A percentile compares a stretch with the other conserved stretches of the same genome.
Conservation (phyloP, 179 eudicot species). For the Silene noctiflora region DNA sequence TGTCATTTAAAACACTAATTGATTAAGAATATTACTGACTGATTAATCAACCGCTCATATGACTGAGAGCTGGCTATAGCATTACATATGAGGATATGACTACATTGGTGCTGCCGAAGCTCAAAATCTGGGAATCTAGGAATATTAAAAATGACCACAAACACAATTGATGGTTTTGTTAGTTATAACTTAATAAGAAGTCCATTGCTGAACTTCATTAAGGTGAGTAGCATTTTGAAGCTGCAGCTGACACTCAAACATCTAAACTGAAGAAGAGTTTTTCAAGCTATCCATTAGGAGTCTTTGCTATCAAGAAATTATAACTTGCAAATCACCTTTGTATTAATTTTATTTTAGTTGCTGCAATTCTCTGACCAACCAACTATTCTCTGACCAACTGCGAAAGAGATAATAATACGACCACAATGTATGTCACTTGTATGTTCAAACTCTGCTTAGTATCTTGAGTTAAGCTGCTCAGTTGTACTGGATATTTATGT, state of each 20-base stretch:
- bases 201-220: not conserved
- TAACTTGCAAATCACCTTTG: not conserved
- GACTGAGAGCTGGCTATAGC: no score
- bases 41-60: no score
- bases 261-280: not conserved
- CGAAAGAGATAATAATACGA: not conserved
- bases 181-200: not conserved
- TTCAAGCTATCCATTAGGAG: not conserved
- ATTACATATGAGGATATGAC: no score
- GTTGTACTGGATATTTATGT: not conserved
- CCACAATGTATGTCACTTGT: not conserved
- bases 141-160: no score
- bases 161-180: not conserved
- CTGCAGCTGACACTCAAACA: not conserved
- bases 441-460: not conserved
- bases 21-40: not conserved
- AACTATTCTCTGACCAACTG: not conserved
- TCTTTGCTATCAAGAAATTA: not conserved
- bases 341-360: no score
- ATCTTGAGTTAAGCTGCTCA: not conserved
- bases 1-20: no score
- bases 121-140: no score
- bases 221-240: not conserved
- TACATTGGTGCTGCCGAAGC: no score
- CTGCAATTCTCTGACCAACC: not conserved